Conservation (phyloP, 441 rosid species). For the Biscutella auriculata region DNA sequence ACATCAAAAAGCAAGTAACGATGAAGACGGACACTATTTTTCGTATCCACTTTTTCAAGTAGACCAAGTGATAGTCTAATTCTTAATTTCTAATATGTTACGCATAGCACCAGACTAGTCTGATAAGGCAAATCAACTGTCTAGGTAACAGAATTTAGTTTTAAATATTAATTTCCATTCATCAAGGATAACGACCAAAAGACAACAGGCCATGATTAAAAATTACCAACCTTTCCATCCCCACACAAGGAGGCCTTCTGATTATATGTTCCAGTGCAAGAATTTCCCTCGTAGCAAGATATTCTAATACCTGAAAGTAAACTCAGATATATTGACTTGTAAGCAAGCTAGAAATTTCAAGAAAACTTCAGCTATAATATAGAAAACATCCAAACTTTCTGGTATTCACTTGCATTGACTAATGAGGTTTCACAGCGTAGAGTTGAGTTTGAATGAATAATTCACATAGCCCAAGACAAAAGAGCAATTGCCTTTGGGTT, state of each 20-base stretch:
- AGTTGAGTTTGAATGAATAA: neutral
- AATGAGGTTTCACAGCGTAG: neutral
- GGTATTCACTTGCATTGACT: neutral
- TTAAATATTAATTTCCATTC: neutral
- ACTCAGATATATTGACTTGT: conserved; percentile 11
- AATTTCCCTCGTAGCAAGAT: conserved; percentile 70
- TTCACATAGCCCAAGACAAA: conserved; percentile 1
- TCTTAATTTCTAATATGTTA: neutral
- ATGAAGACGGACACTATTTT: neutral
- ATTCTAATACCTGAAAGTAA: conserved; percentile 74
- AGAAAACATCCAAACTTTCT: neutral
- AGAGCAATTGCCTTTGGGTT: conserved; percentile 6
- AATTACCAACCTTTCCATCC: conserved; percentile 73
- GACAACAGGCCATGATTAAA: neutral
- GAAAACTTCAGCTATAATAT: neutral
- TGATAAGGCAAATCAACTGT: neutral
- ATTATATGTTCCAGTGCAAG: conserved; percentile 61
- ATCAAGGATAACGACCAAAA: conserved; percentile 2
- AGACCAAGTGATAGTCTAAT: neutral
- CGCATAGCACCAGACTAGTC: neutral
- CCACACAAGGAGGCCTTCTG: conserved; percentile 80
- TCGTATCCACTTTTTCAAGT: neutral
- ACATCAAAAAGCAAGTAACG: conserved; percentile 3
- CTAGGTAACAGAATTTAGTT: neutral
- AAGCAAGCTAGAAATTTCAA: neutral